phyloP scores from a whole-genome alignment of 2,329 filamentous ascomycete genomes.

The Chalara sp. region DNA sequence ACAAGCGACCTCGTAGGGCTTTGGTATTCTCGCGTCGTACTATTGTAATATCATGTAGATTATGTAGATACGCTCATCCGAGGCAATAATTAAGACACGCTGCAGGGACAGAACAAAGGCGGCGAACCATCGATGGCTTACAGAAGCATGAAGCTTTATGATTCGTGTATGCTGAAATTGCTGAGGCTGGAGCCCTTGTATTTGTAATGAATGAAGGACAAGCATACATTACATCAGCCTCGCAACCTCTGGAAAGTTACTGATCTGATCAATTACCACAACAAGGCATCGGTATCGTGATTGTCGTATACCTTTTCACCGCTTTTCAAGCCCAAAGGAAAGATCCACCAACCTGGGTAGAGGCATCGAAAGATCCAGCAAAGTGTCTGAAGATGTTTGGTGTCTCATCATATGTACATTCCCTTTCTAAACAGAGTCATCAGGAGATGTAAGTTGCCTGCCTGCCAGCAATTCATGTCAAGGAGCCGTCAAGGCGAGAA shows the following conservation, averaged over 20 bases:
- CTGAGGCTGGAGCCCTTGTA: not conserved
- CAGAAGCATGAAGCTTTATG: not conserved
- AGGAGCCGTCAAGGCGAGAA: not conserved
- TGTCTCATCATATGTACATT: not conserved
- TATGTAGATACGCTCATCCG: not conserved
- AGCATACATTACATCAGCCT: not conserved
- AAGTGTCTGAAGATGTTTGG: not conserved
- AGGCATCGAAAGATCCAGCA: not conserved
- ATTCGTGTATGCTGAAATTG: not conserved
- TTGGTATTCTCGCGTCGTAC: not conserved
- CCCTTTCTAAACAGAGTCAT: not conserved
- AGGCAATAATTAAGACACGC: not conserved
- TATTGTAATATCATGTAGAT: not conserved
- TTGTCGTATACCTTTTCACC: not conserved
- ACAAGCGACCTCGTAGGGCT: not conserved
- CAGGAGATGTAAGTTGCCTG: not conserved
- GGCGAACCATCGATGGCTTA: not conserved
- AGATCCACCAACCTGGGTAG: not conserved
- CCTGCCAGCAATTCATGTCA: not conserved
- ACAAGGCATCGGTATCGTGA: not conserved
- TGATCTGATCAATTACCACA: not conserved
- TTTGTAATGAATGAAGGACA: not conserved
- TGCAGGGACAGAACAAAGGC: not conserved
- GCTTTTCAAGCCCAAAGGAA: not conserved
- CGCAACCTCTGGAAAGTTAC: not conserved